These are phyloP conservation scores for Trypanosoma cruzi DNA, from an alignment of 208 protist species.

Conservation along the genomic window DNA sequence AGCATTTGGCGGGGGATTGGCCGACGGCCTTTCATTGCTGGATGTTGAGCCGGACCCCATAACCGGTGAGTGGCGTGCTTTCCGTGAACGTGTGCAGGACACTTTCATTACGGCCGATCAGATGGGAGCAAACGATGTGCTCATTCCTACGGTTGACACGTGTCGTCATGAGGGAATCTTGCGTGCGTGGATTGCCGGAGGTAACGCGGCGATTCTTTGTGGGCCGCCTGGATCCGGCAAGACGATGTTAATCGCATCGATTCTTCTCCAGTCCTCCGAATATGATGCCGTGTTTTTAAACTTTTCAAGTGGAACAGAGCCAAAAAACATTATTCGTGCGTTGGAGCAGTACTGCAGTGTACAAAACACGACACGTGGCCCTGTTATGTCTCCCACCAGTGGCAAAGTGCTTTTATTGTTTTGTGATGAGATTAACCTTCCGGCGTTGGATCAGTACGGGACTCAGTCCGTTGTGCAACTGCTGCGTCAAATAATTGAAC, in stretches of 20 bases:
- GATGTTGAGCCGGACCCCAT: conserved; percentile 86
- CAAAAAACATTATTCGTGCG: conserved; percentile 96
- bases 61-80: conserved; percentile 78
- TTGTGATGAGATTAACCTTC: conserved; percentile 99
- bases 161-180: conserved; percentile 97
- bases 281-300: conserved; percentile 97
- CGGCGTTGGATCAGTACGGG: conserved; percentile 96
- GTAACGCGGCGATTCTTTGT: conserved; percentile 96
- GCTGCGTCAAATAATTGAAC: conserved; percentile 98
- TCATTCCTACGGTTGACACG: conserved; percentile 99
- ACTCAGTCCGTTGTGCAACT: conserved; percentile 98
- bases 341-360: conserved; percentile 98
- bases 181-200: conserved; percentile 94
- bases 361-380: conserved; percentile 88
- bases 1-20: conserved; percentile 28
- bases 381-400: conserved; percentile 89
- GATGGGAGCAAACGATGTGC: conserved; percentile 92
- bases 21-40: conserved; percentile 49
- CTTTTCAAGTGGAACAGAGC: conserved; percentile 97
- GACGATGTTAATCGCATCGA: conserved; percentile 97
- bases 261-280: conserved; percentile 92
- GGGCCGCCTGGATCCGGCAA: conserved; percentile 98
- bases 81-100: conserved; percentile 73
- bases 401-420: conserved; percentile 98
- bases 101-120: conserved; percentile 93